Evolutionary conservation across 176 grass and related monocot genomes (phyloP).

Genomic region (Carex myosuroides): DNA sequence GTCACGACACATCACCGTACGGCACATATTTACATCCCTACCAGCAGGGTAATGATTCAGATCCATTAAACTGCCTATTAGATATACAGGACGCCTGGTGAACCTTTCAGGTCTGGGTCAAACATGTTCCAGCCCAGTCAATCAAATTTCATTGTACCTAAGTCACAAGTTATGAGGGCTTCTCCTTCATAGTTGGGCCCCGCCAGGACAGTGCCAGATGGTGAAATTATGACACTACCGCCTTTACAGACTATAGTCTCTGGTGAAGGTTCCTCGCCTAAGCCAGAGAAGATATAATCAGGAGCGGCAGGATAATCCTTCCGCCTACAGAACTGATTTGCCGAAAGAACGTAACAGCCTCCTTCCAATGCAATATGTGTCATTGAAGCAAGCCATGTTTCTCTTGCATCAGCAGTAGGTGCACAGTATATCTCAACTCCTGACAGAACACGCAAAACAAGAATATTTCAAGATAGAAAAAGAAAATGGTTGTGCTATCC

Average conservation of each 20-base stretch:
- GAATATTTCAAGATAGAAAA: neutral
- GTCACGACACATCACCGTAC: too few species aligned
- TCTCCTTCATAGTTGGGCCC: constrained; percentile 91
- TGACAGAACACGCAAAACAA: constrained; percentile 1
- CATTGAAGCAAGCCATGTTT: constrained; percentile 91
- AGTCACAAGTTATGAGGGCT: constrained; percentile 61
- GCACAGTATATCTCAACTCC: constrained; percentile 92
- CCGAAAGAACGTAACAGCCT: constrained; percentile 84
- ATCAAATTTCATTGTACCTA: constrained; percentile 39
- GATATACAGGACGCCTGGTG: neutral
- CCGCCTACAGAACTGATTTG: constrained; percentile 85
- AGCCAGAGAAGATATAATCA: constrained; percentile 53
- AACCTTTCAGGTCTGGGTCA: neutral
- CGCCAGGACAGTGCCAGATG: constrained; percentile 62
- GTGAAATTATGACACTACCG: constrained; percentile 93
- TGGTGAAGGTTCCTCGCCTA: constrained; percentile 64
- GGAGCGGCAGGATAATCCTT: constrained; percentile 81
- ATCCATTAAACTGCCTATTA: neutral
- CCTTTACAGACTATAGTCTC: constrained; percentile 77
- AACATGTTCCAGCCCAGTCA: neutral
- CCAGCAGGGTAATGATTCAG: neutral
- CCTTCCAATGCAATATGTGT: constrained; percentile 81
- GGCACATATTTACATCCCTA: neutral
- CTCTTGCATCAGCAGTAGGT: constrained; percentile 78
- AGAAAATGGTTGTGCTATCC: neutral